phyloP scores from a whole-genome alignment of 2,329 filamentous ascomycete species.

The Verticillium nubilum region DNA sequence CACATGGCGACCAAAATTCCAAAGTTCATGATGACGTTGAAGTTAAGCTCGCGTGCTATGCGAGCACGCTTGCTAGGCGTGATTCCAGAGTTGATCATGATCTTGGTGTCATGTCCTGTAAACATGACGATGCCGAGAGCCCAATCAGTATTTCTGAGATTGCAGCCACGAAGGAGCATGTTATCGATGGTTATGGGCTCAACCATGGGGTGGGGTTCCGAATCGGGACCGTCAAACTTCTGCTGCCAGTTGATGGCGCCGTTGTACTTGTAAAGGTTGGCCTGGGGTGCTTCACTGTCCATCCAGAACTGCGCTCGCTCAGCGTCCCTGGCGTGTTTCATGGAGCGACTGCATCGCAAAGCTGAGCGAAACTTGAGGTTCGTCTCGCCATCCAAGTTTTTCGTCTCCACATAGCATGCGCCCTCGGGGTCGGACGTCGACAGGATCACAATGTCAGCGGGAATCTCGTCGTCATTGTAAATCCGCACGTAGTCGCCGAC shows the following conservation, averaged over 20 bases:
- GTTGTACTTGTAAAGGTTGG: conserved; percentile 93
- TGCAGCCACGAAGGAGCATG: conserved; percentile 85
- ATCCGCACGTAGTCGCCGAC: conserved; percentile 96
- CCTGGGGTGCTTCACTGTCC: conserved; percentile 85
- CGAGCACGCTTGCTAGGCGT: conserved; percentile 91
- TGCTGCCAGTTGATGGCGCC: conserved; percentile 87
- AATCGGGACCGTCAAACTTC: conserved; percentile 53
- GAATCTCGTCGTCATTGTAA: conserved; percentile 93
- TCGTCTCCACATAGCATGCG: conserved; percentile 95
- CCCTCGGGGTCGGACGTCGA: conserved; percentile 92
- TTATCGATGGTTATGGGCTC: conserved; percentile 96
- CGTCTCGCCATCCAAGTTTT: conserved; percentile 96
- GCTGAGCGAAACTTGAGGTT: conserved; percentile 94
- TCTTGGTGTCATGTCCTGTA: conserved; percentile 94
- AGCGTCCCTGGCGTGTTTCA: conserved; percentile 88
- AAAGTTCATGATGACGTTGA: conserved; percentile 97
- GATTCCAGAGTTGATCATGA: conserved; percentile 96
- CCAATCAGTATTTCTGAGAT: conserved; percentile 94
- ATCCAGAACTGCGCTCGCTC: conserved; percentile 82
- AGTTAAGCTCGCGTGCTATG: conserved; percentile 90
- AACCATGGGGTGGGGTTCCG: conserved; percentile 69
- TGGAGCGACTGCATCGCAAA: conserved; percentile 72
- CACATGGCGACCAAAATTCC: conserved; percentile 86
- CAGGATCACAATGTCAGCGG: conserved; percentile 86
- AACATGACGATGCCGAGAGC: conserved; percentile 87